Conservation (phyloP, 2,329 filamentous ascomycete species). For the Penicillium sumatraense region DNA sequence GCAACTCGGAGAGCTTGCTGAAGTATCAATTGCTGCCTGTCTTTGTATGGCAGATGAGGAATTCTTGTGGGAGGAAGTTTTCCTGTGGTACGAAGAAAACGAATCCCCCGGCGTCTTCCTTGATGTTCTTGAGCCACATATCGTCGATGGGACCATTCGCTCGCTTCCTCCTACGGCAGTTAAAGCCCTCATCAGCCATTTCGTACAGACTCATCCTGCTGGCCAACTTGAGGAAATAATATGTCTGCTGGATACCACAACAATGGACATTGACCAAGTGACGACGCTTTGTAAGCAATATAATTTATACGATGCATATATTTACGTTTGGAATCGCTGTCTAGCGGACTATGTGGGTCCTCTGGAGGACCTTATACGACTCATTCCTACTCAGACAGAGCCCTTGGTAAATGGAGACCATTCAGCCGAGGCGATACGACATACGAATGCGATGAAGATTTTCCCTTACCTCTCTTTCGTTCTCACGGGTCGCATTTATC, state of each 20-base stretch:
- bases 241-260: constrained; percentile 86
- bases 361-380: constrained; percentile 75
- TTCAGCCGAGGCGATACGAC: constrained; percentile 60
- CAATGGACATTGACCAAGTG: constrained; percentile 91
- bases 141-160: constrained; percentile 76
- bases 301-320: constrained; percentile 89
- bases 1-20: constrained; percentile 76
- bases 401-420: constrained; percentile 47
- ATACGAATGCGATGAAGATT: constrained; percentile 77
- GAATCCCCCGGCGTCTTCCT: constrained; percentile 77
- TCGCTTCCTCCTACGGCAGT: constrained; percentile 80
- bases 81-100: constrained; percentile 84
- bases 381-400: constrained; percentile 33
- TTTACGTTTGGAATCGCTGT: constrained; percentile 96
- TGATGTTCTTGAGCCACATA: constrained; percentile 84
- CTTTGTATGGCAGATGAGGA: constrained; percentile 76
- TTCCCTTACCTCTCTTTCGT: constrained; percentile 94
- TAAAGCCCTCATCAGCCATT: constrained; percentile 83
- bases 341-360: constrained; percentile 89
- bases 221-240: constrained; percentile 88
- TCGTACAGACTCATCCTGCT: constrained; percentile 74
- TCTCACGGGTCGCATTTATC: constrained; percentile 88
- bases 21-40: constrained; percentile 83
- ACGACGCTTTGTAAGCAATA: constrained; percentile 90
- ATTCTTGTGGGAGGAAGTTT: constrained; percentile 89